These are phyloP conservation scores for Hyphodiscus hymeniophilus DNA, from an alignment of 495 filamentous ascomycete species.

Conservation along the genomic window DNA sequence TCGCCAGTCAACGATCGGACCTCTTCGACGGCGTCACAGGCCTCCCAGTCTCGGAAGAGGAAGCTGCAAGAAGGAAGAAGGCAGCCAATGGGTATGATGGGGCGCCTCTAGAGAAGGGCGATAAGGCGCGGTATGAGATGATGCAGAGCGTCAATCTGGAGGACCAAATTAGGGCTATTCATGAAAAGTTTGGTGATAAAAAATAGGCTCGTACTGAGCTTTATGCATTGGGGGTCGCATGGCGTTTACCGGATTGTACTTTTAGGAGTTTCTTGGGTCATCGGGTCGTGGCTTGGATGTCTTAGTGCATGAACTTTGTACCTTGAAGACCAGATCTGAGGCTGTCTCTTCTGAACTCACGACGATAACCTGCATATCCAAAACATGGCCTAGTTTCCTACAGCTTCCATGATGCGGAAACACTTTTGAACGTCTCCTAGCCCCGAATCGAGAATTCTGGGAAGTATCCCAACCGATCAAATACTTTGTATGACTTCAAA, in stretches of 20 bases:
- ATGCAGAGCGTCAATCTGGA: constrained; percentile 59
- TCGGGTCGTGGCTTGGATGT: no score
- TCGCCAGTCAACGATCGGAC: constrained; percentile 85
- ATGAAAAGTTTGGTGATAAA: constrained; percentile 48
- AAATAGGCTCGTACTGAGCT: constrained; percentile 4
- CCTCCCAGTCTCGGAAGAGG: constrained; percentile 60
- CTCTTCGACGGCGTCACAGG: constrained; percentile 77
- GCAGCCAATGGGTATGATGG: constrained; percentile 60
- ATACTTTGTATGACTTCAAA: no score
- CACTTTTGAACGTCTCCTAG: no score
- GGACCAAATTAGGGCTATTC: constrained; percentile 62
- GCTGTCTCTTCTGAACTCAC: no score
- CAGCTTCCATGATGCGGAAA: no score
- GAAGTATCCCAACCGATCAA: no score
- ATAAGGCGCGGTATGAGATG: constrained; percentile 37
- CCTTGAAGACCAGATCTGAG: no score
- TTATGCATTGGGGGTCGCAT: background rate
- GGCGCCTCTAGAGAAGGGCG: constrained; percentile 48
- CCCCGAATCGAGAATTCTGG: no score
- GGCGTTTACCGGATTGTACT: background rate
- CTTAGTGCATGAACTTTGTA: no score
- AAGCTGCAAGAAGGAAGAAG: constrained; percentile 68
- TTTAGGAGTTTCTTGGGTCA: no score
- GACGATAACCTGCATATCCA: no score
- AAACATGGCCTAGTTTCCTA: no score